Percentiles rank a stretch among this genome's conserved stretches.
Evolutionary conservation across 495 filamentous ascomycete genomes (phyloP).

Genomic region (Penicillium egyptiacum): DNA sequence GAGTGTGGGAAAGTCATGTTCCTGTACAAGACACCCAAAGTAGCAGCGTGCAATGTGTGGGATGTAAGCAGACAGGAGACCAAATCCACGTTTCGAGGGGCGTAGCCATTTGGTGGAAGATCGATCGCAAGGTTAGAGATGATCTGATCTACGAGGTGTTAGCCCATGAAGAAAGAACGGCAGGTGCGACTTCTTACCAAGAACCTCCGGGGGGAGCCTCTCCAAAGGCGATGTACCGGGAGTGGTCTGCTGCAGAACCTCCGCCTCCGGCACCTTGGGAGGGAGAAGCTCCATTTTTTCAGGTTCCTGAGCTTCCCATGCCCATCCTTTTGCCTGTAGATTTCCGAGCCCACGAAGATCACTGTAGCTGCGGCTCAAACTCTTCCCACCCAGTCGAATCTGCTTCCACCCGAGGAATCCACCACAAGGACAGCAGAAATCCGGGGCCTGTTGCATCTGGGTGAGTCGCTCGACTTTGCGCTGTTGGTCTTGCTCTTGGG

Average conservation of each 20-base stretch:
- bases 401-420: conserved; percentile 72
- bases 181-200: conserved; percentile 55
- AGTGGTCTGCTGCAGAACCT: conserved; percentile 27
- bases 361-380: conserved; percentile 70
- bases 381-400: conserved; percentile 62
- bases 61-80: conserved; percentile 77
- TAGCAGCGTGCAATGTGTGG: conserved; percentile 71
- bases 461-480: conserved; percentile 40
- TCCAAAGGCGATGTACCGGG: conserved; percentile 55
- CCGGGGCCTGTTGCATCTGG: conserved; percentile 48
- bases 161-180: conserved; percentile 14
- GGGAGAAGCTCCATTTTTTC: conserved; percentile 20
- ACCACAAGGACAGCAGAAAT: conserved; percentile 70
- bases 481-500: conserved; percentile 29
- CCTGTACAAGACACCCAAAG: conserved; percentile 73
- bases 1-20: conserved; percentile 88
- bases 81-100: conserved; percentile 78
- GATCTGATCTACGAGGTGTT: conserved; percentile 60
- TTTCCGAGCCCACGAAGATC: conserved; percentile 59
- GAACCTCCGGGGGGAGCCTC: conserved; percentile 66
- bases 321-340: conserved; percentile 52
- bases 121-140: conserved; percentile 74
- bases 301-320: conserved; percentile 48
- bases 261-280: conserved; percentile 31
- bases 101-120: conserved; percentile 73